Base-by-base conservation (phyloP, 768 basidiomycete genomes). In the Ramaria sp. region DNA sequence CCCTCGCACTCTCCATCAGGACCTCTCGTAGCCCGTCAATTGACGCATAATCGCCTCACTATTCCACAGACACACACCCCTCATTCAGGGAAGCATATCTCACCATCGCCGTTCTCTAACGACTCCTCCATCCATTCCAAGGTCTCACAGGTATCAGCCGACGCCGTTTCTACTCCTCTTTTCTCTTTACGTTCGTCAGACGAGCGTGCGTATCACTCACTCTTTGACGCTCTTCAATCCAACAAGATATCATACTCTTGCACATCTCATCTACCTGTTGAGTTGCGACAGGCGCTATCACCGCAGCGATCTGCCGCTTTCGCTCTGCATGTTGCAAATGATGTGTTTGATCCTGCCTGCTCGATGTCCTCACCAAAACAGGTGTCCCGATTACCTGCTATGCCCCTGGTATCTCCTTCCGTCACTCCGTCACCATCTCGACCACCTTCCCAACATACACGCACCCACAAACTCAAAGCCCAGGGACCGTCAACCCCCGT, bases 361-460 rank as follows among this genome's bases (percentile, higher is more conserved):
- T 13, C 45, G 1, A 57, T 30, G 17, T 34, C 55, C 3, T 24
- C 46, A 24, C 20, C 27, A 34, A n/a, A 30, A 20, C 48, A 24
- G 17, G 31, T 24, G 9, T 33, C 7, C 7, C n/a, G 20, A 13
- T 54, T 37, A 4, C 55, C 45, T 19, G 12, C 19, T 1, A 27
- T 57, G n/a, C 47, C 55, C 17, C 24, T 57, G 17, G 47, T 43
- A 15, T 50, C 47, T 7, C 45, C 55, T 37, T 57, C 55, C 11
- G 19, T 49, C 47, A 48, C 46, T 48, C 55, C 46, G 2, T 57
- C 55, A 17, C 55, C 55, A 19, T 15, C 33, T 17, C 0, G 30
- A 22, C 43, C 19, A 13, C 22, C 30, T 19, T 57, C 27, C n/a
- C 45, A 20, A 34, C 42, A 46, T 13, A 19, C 46, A 17, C 34